Percentiles rank a stretch among this genome's conserved stretches.
Evolutionary conservation across 148 eudicot genomes (phyloP).

Genomic region (Cornus controversa): DNA sequence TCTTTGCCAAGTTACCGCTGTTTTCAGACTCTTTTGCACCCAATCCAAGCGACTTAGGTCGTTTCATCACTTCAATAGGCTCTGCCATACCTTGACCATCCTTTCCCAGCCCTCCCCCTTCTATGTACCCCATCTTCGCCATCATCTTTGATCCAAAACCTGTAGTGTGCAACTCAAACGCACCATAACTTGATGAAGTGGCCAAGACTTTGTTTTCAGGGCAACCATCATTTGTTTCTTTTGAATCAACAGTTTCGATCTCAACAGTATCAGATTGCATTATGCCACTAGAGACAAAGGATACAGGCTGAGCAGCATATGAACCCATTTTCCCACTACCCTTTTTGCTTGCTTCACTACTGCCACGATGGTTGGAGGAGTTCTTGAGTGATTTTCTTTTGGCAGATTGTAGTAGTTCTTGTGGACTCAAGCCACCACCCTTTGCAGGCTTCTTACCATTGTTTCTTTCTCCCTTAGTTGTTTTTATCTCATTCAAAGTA

Average conservation of each 20-base stretch:
- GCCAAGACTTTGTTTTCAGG: constrained; percentile 27
- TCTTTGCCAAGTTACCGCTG: no score
- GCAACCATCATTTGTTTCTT: constrained; percentile 18
- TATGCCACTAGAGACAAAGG: constrained; percentile 75
- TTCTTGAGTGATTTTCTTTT: constrained; percentile 31
- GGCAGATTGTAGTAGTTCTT: constrained; percentile 17
- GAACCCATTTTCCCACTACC: constrained; percentile 41
- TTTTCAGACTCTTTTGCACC: constrained; percentile 65
- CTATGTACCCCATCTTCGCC: constrained; percentile 96
- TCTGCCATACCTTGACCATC: constrained; percentile 78
- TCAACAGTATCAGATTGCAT: constrained; percentile 54
- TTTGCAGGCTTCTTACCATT: constrained; percentile 29
- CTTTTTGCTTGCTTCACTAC: constrained; percentile 34
- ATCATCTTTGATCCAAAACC: constrained; percentile 98
- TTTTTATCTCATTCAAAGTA: constrained; percentile 32
- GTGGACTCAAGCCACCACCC: constrained; percentile 16
- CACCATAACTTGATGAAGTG: constrained; percentile 45
- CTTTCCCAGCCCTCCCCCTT: constrained; percentile 82
- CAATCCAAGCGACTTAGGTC: constrained; percentile 86
- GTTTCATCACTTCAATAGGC: constrained; percentile 72
- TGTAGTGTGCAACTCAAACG: constrained; percentile 91
- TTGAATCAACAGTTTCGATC: constrained; percentile 19
- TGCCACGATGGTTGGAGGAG: constrained; percentile 23
- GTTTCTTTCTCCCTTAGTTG: constrained; percentile 20
- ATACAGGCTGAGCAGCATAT: constrained; percentile 70